Conservation (phyloP, 345 rosid species). For the Ceriops zippeliana region DNA sequence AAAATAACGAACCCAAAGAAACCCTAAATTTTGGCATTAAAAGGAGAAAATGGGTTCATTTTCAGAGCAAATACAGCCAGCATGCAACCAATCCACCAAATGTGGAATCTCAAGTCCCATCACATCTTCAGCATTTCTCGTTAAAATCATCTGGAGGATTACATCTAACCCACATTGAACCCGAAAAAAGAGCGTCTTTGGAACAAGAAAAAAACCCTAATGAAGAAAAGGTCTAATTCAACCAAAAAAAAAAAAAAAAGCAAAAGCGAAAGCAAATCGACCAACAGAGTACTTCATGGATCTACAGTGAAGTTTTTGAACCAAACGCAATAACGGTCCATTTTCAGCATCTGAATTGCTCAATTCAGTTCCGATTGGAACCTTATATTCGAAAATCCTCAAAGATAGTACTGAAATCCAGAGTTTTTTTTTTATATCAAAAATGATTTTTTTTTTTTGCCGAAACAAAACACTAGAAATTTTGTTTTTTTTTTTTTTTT, state of each 20-base stretch:
- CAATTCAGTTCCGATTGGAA: constrained; percentile 5
- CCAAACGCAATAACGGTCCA: background rate
- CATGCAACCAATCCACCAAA: background rate
- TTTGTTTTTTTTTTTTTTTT: background rate
- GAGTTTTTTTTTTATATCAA: background rate
- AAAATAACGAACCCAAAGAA: background rate
- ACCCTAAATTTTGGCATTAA: background rate
- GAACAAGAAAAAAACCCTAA: background rate
- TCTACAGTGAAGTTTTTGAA: constrained; percentile 13
- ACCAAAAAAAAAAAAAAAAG: background rate
- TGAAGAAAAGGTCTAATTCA: background rate
- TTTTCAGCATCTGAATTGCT: background rate
- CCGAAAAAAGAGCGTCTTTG: background rate
- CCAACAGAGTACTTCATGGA: constrained; percentile 9
- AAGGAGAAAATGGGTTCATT: background rate
- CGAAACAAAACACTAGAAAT: background rate
- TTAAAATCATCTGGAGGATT: background rate
- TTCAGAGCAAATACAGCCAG: background rate
- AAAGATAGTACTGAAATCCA: background rate
- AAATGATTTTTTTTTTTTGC: background rate
- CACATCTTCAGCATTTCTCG: background rate
- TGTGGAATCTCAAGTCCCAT: background rate
- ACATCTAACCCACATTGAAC: background rate
- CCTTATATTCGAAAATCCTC: constrained; percentile 9
- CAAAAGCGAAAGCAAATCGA: constrained; percentile 6